These are phyloP conservation scores for Trifolium repens DNA, from an alignment of 306 rosid genomes.

Conservation along the genomic window DNA sequence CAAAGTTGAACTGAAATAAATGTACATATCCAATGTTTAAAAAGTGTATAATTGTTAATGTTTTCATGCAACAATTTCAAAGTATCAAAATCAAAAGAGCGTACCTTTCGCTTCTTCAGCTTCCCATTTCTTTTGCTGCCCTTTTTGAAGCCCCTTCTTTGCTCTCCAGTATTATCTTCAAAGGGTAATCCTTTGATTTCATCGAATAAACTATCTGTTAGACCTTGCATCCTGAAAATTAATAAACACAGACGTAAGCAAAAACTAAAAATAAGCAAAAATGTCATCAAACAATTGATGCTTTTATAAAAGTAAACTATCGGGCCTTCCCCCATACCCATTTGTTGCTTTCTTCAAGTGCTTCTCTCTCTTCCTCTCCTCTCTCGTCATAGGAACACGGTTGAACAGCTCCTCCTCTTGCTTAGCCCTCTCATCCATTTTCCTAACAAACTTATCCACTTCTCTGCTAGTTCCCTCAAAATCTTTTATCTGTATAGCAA, in stretches of 20 bases:
- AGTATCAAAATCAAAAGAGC: conserved; percentile 20
- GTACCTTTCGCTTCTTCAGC: conserved; percentile 76
- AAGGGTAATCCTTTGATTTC: conserved; percentile 74
- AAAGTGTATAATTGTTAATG: not conserved
- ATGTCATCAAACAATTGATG: not conserved
- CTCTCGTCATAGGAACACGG: conserved; percentile 76
- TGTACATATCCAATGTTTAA: not conserved
- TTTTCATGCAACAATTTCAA: conserved; percentile 8
- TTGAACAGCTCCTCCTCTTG: conserved; percentile 81
- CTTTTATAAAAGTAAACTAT: conserved; percentile 11
- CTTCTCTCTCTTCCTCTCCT: conserved; percentile 78
- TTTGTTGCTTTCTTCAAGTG: conserved; percentile 75
- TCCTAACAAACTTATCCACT: conserved; percentile 58
- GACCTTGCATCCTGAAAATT: conserved; percentile 72
- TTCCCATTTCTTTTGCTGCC: conserved; percentile 53
- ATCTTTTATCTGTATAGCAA: conserved; percentile 63
- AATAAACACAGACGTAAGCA: conserved; percentile 24
- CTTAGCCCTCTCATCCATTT: conserved; percentile 70
- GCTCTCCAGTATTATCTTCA: conserved; percentile 58
- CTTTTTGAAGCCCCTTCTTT: conserved; percentile 41
- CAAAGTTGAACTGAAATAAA: not conserved
- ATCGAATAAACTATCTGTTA: conserved; percentile 78
- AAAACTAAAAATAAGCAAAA: not conserved
- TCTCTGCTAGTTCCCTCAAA: conserved; percentile 70
- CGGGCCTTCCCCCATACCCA: conserved; percentile 57